phyloP scores from a whole-genome alignment of 2,329 filamentous ascomycete genomes.

The Aspergillus texensis region DNA sequence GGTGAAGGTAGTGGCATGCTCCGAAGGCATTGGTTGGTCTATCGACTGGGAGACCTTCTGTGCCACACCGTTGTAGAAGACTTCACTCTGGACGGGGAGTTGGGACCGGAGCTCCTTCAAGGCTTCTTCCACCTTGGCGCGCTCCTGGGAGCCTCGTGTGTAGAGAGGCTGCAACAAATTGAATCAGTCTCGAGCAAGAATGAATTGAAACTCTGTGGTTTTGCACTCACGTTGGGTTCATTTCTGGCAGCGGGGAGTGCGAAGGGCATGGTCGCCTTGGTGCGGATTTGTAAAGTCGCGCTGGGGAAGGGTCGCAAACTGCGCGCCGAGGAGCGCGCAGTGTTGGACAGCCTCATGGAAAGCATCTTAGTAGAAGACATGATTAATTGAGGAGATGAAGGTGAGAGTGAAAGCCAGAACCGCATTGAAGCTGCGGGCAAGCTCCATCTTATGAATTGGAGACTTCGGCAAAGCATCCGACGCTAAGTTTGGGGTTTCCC shows the following conservation, averaged over 20 bases:
- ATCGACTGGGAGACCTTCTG: constrained; percentile 27
- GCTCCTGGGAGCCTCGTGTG: constrained; percentile 35
- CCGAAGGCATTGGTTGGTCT: constrained; percentile 33
- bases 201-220: no score
- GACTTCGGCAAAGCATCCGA: background rate
- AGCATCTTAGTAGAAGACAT: constrained; percentile 7
- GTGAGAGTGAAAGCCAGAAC: background rate
- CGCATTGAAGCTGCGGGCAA: background rate
- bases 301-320: constrained; percentile 15
- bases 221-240: constrained; percentile 38
- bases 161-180: constrained; percentile 25
- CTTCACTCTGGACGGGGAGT: constrained; percentile 35
- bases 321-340: constrained; percentile 18
- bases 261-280: constrained; percentile 33
- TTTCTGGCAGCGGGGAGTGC: constrained; percentile 35
- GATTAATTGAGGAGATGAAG: background rate
- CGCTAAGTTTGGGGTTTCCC: background rate
- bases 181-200: background rate
- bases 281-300: constrained; percentile 19
- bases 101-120: constrained; percentile 35
- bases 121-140: constrained; percentile 35
- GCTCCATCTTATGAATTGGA: background rate
- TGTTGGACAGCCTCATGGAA: background rate
- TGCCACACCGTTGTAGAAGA: constrained; percentile 32
- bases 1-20: constrained; percentile 63